Evolutionary conservation across 108 stramenopile species (phyloP).

Genomic region (Conticribra guillardii): DNA sequence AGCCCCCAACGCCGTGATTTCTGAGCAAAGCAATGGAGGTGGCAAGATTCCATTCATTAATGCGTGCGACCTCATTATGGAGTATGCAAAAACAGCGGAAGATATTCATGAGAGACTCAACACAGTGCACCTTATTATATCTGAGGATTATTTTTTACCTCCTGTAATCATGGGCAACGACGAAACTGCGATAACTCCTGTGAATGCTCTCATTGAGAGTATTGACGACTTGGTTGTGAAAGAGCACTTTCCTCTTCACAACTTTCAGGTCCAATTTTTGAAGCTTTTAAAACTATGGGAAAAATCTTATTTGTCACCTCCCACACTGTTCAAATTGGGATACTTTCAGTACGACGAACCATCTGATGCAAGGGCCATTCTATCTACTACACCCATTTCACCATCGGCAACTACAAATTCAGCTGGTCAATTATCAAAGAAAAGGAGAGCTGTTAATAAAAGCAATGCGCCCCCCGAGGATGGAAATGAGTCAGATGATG

Average conservation of each 20-base stretch:
- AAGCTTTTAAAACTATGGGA: constrained; percentile 13
- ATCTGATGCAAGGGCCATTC: background rate
- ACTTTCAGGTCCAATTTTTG: constrained; percentile 5
- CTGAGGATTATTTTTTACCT: constrained; percentile 16
- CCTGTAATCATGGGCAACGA: no score
- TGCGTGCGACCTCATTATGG: background rate
- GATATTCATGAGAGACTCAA: constrained; percentile 2
- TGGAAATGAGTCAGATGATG: no score
- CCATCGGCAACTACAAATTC: background rate
- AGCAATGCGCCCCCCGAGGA: no score
- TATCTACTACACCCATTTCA: background rate
- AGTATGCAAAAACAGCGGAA: constrained; percentile 11
- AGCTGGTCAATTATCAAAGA: no score
- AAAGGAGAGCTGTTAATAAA: no score
- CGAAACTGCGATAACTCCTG: background rate
- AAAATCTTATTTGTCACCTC: background rate
- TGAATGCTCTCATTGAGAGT: background rate
- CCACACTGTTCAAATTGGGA: constrained; percentile 13
- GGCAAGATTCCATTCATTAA: background rate
- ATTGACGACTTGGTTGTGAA: constrained; percentile 13
- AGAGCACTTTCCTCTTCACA: constrained; percentile 8
- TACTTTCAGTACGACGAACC: constrained; percentile 4
- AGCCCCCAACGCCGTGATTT: background rate
- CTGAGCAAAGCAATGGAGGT: background rate
- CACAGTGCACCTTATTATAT: background rate